These are phyloP conservation scores for Forsythia viridissima DNA, from an alignment of 257 asterid species.

Conservation along the genomic window DNA sequence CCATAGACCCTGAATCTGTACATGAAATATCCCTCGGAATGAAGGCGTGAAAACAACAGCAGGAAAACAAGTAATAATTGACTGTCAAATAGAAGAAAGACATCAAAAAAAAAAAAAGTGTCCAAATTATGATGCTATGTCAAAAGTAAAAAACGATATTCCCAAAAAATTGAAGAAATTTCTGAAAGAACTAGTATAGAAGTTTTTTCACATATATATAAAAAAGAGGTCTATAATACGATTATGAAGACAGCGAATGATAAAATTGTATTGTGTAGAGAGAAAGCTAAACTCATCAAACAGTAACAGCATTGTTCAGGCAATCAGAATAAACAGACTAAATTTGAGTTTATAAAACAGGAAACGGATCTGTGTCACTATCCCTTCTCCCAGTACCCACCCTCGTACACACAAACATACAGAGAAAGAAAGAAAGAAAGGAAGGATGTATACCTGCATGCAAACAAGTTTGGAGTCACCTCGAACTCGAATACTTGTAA, in stretches of 20 bases:
- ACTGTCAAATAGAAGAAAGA: too few relatives aligned
- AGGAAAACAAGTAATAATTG: background rate
- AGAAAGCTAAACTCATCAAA: conserved; percentile 1
- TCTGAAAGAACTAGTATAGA: background rate
- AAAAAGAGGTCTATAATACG: background rate
- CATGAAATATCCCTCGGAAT: conserved; percentile 13
- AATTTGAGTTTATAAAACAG: too few relatives aligned
- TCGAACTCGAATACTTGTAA: conserved; percentile 81
- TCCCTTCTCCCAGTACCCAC: background rate
- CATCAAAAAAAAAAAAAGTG: too few relatives aligned
- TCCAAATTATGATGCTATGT: too few relatives aligned
- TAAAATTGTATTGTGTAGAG: background rate
- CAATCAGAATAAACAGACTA: too few relatives aligned
- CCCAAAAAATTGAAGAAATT: background rate
- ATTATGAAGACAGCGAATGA: background rate
- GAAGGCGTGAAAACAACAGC: background rate
- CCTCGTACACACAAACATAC: too few relatives aligned
- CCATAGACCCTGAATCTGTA: conserved; percentile 88
- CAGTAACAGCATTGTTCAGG: too few relatives aligned
- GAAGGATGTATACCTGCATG: conserved; percentile 74
- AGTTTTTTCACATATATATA: too few relatives aligned
- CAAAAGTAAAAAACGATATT: too few relatives aligned
- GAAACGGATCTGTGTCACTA: background rate
- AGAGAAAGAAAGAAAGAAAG: background rate
- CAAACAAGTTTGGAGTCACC: conserved; percentile 98